Conservation (phyloP, 805 yeast genomes). For the Nakazawaea ernobii region DNA sequence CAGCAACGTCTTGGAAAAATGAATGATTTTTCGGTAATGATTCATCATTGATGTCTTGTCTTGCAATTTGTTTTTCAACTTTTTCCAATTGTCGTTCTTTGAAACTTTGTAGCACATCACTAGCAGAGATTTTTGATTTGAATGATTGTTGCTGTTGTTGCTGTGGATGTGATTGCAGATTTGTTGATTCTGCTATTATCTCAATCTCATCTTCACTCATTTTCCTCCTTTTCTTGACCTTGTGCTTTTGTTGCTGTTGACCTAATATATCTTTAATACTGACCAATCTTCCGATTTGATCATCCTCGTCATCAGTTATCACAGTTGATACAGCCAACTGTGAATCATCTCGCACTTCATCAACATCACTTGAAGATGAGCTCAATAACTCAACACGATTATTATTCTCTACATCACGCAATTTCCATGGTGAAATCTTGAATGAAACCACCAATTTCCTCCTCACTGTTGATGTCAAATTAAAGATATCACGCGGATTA, state of each 20-base stretch:
- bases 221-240: too few species aligned
- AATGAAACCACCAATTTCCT: slow-evolving; percentile 5
- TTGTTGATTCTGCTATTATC: background rate
- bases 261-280: background rate
- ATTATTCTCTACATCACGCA: background rate
- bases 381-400: background rate
- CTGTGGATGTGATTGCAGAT: background rate
- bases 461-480: background rate
- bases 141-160: background rate
- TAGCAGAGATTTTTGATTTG: slow-evolving; percentile 6
- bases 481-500: slow-evolving; percentile 6
- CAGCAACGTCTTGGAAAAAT: slow-evolving; percentile 3
- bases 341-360: background rate
- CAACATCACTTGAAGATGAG: background rate
- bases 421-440: background rate
- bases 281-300: background rate
- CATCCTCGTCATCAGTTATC: background rate
- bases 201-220: background rate
- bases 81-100: slow-evolving; percentile 5
- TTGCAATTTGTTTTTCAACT: background rate
- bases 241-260: background rate
- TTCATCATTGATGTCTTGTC: background rate
- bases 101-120: slow-evolving; percentile 2
- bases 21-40: background rate
- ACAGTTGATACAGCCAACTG: background rate